Percentiles rank a stretch among this genome's conserved stretches.
Evolutionary conservation across 2,329 filamentous ascomycete genomes (phyloP).

Genomic region (Diaporthe citrichinensis): DNA sequence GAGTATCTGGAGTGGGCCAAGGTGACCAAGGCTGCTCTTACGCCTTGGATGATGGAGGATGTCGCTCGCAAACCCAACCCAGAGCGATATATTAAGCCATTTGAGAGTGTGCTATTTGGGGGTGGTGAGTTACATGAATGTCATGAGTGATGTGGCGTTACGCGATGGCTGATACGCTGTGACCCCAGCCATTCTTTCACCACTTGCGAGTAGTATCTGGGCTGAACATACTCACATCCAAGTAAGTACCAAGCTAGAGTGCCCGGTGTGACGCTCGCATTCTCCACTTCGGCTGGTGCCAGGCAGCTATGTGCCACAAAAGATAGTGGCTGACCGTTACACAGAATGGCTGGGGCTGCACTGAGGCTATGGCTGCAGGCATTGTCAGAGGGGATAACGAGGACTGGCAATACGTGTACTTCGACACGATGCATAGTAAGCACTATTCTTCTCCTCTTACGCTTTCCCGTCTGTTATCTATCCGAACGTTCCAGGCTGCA

Average conservation of each 20-base stretch:
- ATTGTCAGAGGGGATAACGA: conserved; percentile 38
- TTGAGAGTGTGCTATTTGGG: conserved; percentile 26
- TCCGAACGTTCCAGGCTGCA: too few relatives aligned
- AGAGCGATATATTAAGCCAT: conserved; percentile 27
- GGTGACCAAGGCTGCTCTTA: conserved; percentile 39
- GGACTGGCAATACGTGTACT: conserved; percentile 43
- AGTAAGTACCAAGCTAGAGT: conserved; percentile 8
- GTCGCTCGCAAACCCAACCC: conserved; percentile 42
- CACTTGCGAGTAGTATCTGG: conserved; percentile 32
- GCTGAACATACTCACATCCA: conserved; percentile 35
- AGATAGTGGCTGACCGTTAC: not conserved
- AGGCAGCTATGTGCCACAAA: not conserved
- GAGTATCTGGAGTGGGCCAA: conserved; percentile 40
- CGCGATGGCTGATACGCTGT: not conserved
- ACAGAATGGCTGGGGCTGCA: conserved; percentile 42
- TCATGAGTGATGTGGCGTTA: not conserved
- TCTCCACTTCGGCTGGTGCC: not conserved
- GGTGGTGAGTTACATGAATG: conserved; percentile 30
- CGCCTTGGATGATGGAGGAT: conserved; percentile 45
- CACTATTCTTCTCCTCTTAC: too few relatives aligned
- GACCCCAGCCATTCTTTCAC: conserved; percentile 34
- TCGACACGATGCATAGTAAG: conserved; percentile 40
- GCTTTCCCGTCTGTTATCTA: too few relatives aligned
- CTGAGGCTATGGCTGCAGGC: conserved; percentile 37
- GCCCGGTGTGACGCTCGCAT: not conserved